phyloP scores from a whole-genome alignment of 352 stramenopile species.

The Pythium brassicae region DNA sequence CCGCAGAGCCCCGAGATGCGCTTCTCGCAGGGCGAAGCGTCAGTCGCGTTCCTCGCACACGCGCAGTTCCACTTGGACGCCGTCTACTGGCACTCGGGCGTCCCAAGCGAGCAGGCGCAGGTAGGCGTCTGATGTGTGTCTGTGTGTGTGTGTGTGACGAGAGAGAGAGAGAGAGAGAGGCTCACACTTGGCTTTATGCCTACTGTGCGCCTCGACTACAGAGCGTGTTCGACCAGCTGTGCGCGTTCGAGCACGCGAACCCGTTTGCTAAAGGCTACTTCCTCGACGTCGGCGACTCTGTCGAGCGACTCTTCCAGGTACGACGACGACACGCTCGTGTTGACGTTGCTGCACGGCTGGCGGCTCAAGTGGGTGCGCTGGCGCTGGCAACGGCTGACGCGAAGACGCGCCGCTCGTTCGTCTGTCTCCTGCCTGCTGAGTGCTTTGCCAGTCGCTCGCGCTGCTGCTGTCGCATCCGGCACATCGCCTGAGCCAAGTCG shows the following conservation, averaged over 20 bases:
- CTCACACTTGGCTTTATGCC: not conserved
- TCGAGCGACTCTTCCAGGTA: conserved; percentile 58
- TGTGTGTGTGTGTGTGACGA: too few species aligned
- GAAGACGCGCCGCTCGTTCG: not conserved
- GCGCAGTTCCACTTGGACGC: conserved; percentile 32
- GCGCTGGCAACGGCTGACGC: not conserved
- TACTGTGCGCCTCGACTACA: not conserved
- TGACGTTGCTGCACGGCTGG: conserved; percentile 1
- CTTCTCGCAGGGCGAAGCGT: conserved; percentile 7
- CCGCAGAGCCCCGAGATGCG: conserved; percentile 11
- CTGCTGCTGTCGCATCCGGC: conserved; percentile 38
- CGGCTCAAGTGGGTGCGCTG: not conserved
- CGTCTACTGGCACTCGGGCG: conserved; percentile 44
- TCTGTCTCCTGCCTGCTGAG: not conserved
- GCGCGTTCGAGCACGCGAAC: conserved; percentile 37
- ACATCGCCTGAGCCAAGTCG: conserved; percentile 42
- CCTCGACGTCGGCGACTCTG: conserved; percentile 36
- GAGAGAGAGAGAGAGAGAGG: not conserved
- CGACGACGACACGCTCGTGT: conserved; percentile 1
- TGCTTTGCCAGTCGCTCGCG: conserved; percentile 29
- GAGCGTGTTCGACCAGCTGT: conserved; percentile 41
- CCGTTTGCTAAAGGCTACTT: conserved; percentile 46
- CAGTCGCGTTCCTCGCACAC: conserved; percentile 24
- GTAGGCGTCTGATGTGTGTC: conserved; percentile 9
- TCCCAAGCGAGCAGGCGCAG: conserved; percentile 30